A percentile compares a stretch with the other conserved stretches of the same genome.
Conservation (phyloP, 768 basidiomycete genomes). For the Tricholomella constricta region DNA sequence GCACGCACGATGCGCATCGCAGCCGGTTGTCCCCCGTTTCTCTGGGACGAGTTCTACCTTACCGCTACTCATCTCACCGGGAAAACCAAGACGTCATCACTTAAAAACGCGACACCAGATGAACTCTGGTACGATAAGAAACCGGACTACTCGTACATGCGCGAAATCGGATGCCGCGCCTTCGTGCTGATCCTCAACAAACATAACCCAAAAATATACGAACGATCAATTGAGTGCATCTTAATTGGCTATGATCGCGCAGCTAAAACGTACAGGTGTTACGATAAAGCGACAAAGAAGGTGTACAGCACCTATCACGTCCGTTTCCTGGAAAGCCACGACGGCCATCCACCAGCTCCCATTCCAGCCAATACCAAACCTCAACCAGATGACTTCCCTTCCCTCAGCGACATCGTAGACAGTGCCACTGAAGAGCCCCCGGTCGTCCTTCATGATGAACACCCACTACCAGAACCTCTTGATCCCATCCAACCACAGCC, state of each 20-base stretch:
- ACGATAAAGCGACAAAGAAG: constrained; percentile 18
- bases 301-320: constrained; percentile 24
- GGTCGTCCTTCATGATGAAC: too few relatives aligned
- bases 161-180: constrained; percentile 34
- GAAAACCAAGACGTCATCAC: not conserved
- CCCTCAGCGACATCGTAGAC: not conserved
- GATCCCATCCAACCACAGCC: too few relatives aligned
- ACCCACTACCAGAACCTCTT: too few relatives aligned
- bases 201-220: constrained; percentile 25
- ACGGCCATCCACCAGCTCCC: not conserved
- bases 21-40: constrained; percentile 18
- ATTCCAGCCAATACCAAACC: not conserved
- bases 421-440: too few relatives aligned
- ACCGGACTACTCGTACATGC: constrained; percentile 30
- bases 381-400: too few relatives aligned
- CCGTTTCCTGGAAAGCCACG: constrained; percentile 24
- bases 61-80: constrained; percentile 18
- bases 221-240: constrained; percentile 30
- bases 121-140: constrained; percentile 17
- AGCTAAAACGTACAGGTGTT: constrained; percentile 35
- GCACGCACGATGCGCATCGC: constrained; percentile 27
- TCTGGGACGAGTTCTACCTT: constrained; percentile 30
- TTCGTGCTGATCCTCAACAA: constrained; percentile 35
- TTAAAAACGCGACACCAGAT: constrained; percentile 17
- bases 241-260: constrained; percentile 37